Percentiles rank a stretch among this genome's conserved stretches.
Conservation (phyloP, 306 rosid genomes). For the Castanospermum australe region DNA sequence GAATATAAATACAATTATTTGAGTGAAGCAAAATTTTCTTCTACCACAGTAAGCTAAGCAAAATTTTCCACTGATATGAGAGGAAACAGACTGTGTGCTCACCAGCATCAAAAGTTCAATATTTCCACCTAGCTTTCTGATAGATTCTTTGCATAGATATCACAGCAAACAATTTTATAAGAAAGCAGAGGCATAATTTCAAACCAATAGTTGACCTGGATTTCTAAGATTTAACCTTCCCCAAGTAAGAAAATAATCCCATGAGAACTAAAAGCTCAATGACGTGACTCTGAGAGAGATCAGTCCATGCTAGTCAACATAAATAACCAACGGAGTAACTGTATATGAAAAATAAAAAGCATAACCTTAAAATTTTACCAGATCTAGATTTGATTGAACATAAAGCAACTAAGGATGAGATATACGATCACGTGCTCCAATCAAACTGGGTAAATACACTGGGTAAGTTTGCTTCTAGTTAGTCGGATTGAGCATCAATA, state of each 20-base stretch:
- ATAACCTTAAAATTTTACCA: neutral
- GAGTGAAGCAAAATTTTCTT: neutral
- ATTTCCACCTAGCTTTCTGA: constrained; percentile 1
- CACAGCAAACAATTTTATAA: neutral
- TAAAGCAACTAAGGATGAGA: neutral
- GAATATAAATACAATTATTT: neutral
- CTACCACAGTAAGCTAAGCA: neutral
- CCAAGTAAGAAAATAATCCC: neutral
- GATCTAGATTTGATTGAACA: neutral
- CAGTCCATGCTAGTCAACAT: neutral
- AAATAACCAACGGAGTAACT: neutral
- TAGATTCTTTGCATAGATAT: constrained; percentile 17
- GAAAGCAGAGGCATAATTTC: neutral
- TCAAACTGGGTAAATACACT: neutral
- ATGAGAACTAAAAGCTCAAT: neutral
- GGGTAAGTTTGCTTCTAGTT: neutral
- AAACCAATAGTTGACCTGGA: neutral
- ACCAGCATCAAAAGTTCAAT: neutral
- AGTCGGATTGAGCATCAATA: neutral
- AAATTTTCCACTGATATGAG: neutral
- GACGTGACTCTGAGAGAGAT: neutral
- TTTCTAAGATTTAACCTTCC: neutral
- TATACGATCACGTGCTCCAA: neutral
- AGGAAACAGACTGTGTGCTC: neutral
- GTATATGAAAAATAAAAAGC: too few species aligned